phyloP scores from a whole-genome alignment of 1,284 basidiomycete species.

The Ustilago vetiveriae region DNA sequence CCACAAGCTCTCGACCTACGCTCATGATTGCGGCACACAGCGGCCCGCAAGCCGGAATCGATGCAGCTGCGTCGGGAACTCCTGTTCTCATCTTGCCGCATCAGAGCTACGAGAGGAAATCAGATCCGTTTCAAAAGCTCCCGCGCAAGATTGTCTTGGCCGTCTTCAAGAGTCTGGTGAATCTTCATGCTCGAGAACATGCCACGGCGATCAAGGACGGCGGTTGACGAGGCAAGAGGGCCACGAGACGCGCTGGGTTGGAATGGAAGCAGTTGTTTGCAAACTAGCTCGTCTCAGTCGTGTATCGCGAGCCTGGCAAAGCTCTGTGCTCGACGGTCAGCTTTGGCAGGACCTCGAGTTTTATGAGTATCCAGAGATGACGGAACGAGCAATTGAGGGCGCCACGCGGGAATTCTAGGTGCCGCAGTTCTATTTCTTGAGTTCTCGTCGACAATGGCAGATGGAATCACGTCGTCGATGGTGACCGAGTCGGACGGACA shows the following conservation, averaged over 20 bases:
- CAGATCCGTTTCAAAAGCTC: conserved; percentile 25
- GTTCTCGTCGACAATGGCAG: not conserved
- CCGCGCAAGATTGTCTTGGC: conserved; percentile 34
- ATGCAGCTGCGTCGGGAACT: conserved; percentile 11
- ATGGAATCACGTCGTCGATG: too few species aligned
- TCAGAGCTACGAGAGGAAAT: conserved; percentile 13
- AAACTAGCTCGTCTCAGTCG: conserved; percentile 67
- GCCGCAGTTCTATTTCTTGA: conserved; percentile 73
- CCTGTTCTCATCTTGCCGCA: conserved; percentile 25
- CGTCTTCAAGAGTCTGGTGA: conserved; percentile 32
- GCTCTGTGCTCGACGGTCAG: conserved; percentile 84
- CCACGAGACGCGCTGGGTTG: conserved; percentile 35
- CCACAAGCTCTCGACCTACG: conserved; percentile 9
- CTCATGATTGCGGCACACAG: conserved; percentile 32
- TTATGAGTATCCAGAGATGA: conserved; percentile 69
- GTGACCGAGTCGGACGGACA: too few species aligned
- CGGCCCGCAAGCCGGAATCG: conserved; percentile 32
- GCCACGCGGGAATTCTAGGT: conserved; percentile 83
- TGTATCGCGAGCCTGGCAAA: conserved; percentile 84
- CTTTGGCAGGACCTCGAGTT: conserved; percentile 75
- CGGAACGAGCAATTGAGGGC: conserved; percentile 70
- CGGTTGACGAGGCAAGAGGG: conserved; percentile 25
- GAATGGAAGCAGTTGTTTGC: conserved; percentile 31
- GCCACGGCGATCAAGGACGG: conserved; percentile 12
- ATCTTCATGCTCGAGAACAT: conserved; percentile 31